These are phyloP conservation scores for Cutaneotrichosporon sp. DNA, from an alignment of 1,284 basidiomycete species.

Conservation along the genomic window DNA sequence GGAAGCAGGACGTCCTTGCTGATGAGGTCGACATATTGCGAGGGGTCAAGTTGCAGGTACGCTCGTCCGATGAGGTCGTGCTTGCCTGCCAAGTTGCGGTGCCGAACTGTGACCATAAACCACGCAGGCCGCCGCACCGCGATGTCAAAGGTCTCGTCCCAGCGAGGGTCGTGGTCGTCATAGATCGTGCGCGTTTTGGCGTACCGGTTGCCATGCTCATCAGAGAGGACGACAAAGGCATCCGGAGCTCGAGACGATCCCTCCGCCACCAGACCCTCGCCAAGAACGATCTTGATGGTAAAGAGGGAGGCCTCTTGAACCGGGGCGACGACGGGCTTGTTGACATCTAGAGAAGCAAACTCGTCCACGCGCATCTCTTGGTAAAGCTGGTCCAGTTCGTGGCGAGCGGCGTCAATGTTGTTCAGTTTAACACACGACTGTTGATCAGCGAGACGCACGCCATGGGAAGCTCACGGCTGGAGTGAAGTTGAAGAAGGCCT, in stretches of 20 bases:
- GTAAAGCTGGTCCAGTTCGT: constrained; percentile 91
- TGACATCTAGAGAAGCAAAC: constrained; percentile 62
- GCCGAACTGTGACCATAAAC: constrained; percentile 93
- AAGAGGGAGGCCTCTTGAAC: constrained; percentile 73
- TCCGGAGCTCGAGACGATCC: constrained; percentile 64
- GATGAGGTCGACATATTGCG: constrained; percentile 83
- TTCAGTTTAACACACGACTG: constrained; percentile 96
- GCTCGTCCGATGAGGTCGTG: constrained; percentile 89
- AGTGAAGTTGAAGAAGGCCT: constrained; percentile 77
- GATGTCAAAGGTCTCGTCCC: constrained; percentile 97
- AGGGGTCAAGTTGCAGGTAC: constrained; percentile 89
- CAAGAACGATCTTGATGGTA: constrained; percentile 88
- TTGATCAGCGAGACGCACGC: no score
- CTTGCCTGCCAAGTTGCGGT: constrained; percentile 83
- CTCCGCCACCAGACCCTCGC: constrained; percentile 77
- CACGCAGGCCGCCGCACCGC: constrained; percentile 79
- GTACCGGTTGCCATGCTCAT: constrained; percentile 83
- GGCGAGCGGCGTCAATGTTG: constrained; percentile 90
- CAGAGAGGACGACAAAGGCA: constrained; percentile 91
- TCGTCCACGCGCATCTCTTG: constrained; percentile 87
- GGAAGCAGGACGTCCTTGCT: constrained; percentile 91
- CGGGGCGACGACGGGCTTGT: constrained; percentile 67
- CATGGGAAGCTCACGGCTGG: constrained; percentile 58
- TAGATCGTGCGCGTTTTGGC: constrained; percentile 97
- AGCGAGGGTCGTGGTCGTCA: constrained; percentile 83